phyloP scores from a whole-genome alignment of 306 rosid genomes.

The Quercus bicolor region DNA sequence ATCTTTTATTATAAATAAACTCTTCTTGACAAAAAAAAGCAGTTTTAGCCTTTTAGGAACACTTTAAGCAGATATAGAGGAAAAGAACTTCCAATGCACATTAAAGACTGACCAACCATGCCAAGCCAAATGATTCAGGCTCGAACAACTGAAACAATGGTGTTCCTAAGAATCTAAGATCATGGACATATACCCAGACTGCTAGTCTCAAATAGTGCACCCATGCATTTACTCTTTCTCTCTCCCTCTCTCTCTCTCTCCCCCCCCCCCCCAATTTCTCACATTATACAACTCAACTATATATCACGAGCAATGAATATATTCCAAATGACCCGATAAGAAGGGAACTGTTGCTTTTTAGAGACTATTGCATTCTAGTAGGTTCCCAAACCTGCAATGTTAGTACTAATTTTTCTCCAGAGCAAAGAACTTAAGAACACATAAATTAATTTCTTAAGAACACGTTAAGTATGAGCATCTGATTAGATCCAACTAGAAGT shows the following conservation, averaged over 20 bases:
- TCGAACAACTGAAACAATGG: not conserved
- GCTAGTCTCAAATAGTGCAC: not conserved
- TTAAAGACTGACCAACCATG: not conserved
- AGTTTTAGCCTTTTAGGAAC: not conserved
- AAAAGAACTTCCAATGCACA: not conserved
- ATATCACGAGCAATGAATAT: not conserved
- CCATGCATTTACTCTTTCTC: not conserved
- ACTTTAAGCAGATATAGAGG: not conserved
- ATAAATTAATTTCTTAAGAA: not conserved
- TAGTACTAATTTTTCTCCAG: not conserved
- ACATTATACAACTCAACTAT: too few species aligned
- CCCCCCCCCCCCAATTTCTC: too few species aligned
- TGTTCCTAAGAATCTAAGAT: not conserved
- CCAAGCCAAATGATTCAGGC: not conserved
- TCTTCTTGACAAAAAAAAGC: not conserved
- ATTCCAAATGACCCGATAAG: not conserved
- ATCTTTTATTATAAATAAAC: not conserved
- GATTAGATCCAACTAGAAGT: not conserved
- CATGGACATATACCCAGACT: not conserved
- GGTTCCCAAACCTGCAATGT: not conserved
- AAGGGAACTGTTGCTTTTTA: not conserved
- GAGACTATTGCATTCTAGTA: not conserved
- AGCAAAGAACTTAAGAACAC: not conserved
- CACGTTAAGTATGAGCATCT: not conserved
- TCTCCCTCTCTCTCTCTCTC: accelerated